Conservation (phyloP, 1,284 basidiomycete genomes). For the Exobasidium cylindrosporum region DNA sequence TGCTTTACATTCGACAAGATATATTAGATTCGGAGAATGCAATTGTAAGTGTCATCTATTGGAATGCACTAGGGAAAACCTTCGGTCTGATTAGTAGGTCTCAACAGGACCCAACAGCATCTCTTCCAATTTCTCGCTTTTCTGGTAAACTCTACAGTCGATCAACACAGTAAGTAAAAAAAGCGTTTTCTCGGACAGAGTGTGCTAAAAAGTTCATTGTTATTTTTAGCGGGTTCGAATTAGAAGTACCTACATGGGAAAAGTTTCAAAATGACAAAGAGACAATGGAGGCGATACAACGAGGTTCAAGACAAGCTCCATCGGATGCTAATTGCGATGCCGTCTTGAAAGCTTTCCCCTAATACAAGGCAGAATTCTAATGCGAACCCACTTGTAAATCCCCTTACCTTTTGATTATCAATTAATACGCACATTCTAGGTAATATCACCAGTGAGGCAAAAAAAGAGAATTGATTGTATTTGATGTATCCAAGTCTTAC, state of each 20-base stretch:
- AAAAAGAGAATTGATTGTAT: no score
- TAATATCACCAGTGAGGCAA: no score
- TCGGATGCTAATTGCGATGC: neutral
- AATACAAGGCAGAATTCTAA: no score
- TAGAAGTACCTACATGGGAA: conserved; percentile 1
- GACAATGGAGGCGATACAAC: neutral
- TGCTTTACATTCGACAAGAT: conserved; percentile 41
- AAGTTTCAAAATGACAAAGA: neutral
- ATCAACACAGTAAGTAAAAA: neutral
- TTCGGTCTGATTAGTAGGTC: neutral
- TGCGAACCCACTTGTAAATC: no score
- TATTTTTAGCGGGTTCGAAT: neutral
- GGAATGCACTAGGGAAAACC: neutral
- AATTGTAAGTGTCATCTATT: conserved; percentile 7
- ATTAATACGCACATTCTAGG: no score
- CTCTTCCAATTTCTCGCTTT: conserved; percentile 1
- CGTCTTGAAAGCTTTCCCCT: neutral
- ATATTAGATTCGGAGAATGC: conserved; percentile 29
- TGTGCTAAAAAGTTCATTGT: no score
- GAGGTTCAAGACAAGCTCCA: neutral
- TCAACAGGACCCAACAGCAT: neutral
- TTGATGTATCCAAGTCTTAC: neutral
- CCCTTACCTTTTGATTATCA: no score
- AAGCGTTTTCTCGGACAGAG: neutral
- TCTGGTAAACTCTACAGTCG: neutral